Evolutionary conservation across 2,329 filamentous ascomycete genomes (phyloP), one percentile per base, ranked within the genome.

Genomic region (Monosporascus ibericus): DNA sequence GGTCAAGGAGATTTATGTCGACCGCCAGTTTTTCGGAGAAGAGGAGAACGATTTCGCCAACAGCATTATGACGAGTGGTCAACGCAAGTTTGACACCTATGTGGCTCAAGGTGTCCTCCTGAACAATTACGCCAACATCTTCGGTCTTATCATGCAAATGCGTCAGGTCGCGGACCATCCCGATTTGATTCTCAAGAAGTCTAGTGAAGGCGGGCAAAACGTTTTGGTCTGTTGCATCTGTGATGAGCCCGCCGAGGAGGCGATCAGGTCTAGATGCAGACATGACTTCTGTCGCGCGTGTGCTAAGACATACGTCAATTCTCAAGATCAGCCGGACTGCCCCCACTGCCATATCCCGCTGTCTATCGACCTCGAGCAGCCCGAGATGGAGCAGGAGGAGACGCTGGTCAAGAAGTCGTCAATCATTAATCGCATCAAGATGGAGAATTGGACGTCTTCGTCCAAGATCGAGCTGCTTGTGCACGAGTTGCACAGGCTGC

Each of bases 61-160:
- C 52, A 96, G 90, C 63, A 95, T 99, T 75, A 99, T 97, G 90
- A 90, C 85, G 17, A 95, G 89, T 65, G 87, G 89, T 7, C 82
- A 86, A 53, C 87, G 94, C 55, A 86, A 91, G 62, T 99, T 97
- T 60, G 90, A 97, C 65, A 97, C 92, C 0, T 99, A 97, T 60
- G 94, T 97, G 38, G 87, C 90, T 18, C 89, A 91, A 58, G 92
- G 91, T 74, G 92, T 97, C 20, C 84, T 99, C 70, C 80, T 99
- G 55, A 91, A 97, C 76, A 96, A 96, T 67, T 97, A 97, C 62
- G 94, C 94, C 74, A 99, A 99, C 68, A 97, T 99, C 59, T 99
- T 99, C 64, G 92, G 92, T 65, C 80, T 99, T 51, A 96, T 99
- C 65, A 97, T 97, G 90, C 92, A 96, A 70, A 97, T 99, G 92